Base-by-base conservation (phyloP, 2,329 filamentous ascomycete species). In the Mariannaea elegans region DNA sequence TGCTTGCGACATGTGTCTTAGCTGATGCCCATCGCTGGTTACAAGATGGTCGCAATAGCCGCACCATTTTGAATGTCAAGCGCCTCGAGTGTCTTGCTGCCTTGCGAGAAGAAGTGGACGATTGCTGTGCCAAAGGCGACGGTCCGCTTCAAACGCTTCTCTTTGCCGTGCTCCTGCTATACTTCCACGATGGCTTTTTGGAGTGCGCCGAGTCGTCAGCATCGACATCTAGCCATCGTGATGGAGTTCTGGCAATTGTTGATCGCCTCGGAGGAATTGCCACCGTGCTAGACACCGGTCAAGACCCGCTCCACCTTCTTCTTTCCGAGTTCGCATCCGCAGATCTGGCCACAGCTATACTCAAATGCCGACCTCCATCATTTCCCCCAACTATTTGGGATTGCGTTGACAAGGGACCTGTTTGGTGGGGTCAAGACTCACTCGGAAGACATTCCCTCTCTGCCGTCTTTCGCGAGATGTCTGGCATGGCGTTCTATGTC, bases 261-360 rank as follows among this genome's bases (percentile, higher is more conserved):
- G 67, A 70, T 18, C 69, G 70, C 18, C 64, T 76, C 1, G 73
- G 73, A 0, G 73, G 73, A 10, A 66, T 75, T 48, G 60, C 66
- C 0, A 12, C 56, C 0, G 71, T 73, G 1, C 19, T 75, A 2
- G 57, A 41, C 1, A 66, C 57, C 3, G 66, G 71, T 1, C 71
- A 70, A 3, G 71, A 74, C 18, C 66, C 73, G 1, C 60, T 75
- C 3, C 72, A 77, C 10, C 69, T 81, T 64, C 76, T 81, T 44
- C 56, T 81, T 7, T 80, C 79, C 0, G 78, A 80, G 46, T 81
- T 81, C 44, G 74, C 74, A 2, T 79, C 79, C 0, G 76, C 77
- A 53, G 79, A 81, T 55, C 69, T 81, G 9, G 80, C 78, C 1
- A 75, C 77, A 9, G 72, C 78, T 1, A 63, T 81, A 54, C 67